Evolutionary conservation across 305 asterid genomes (phyloP).

Genomic region (Solanum hybrid): DNA sequence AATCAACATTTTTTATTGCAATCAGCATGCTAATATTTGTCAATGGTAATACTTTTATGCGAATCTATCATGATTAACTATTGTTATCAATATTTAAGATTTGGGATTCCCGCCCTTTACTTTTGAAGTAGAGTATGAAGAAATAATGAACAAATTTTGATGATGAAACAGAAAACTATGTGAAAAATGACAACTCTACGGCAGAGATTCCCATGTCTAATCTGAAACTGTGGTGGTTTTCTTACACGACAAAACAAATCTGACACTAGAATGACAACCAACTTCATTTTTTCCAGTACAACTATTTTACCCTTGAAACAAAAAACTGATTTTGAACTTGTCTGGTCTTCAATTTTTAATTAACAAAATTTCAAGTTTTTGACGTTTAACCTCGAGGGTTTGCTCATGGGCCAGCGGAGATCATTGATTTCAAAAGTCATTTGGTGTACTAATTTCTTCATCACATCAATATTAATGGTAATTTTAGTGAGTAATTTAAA

Average conservation of each 20-base stretch:
- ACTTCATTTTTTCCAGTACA: not conserved
- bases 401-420: not conserved
- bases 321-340: not conserved
- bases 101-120: not conserved
- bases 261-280: not conserved
- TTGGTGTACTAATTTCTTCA: not conserved
- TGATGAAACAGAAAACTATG: conserved; percentile 4
- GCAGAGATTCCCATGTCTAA: not conserved
- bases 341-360: not conserved
- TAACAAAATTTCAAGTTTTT: not conserved
- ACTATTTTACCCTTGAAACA: not conserved
- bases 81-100: not conserved
- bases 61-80: not conserved
- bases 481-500: not conserved
- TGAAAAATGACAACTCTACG: not conserved
- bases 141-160: not conserved
- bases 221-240: conserved; percentile 1
- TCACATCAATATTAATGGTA: not conserved
- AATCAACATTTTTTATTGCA: not conserved
- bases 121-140: not conserved
- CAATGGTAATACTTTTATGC: not conserved
- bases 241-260: conserved; percentile 15
- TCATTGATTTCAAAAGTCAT: not conserved
- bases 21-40: not conserved
- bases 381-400: not conserved